Evolutionary conservation across 495 filamentous ascomycete species (phyloP), one percentile per base, ranked within the genome.

Genomic region (Hamigera avellanea): DNA sequence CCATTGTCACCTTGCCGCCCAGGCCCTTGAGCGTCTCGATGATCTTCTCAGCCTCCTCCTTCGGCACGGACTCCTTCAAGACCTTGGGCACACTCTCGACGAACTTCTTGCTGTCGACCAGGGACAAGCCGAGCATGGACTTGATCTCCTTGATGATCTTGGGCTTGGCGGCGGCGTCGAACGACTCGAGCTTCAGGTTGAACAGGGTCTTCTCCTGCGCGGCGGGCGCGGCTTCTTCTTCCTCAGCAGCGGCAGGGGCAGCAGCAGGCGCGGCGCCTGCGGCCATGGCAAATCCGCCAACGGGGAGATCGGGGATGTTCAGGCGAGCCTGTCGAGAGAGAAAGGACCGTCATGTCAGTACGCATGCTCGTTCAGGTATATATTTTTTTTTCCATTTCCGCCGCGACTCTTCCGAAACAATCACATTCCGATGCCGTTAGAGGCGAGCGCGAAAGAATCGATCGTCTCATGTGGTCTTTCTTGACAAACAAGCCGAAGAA

Each of bases 131-230:
- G 35, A 99, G 70, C 73, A 99, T 73, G 49, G 72, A 75, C 77
- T 99, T 99, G 63, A 99, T 79, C 72, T 99, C 91, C 75, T 99
- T 99, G 69, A 99, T 99, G 40, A 99, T 67, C 77, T 99, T 99
- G 37, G 93, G 86, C 70, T 99, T 99, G 39, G 91, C 67, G 10
- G 54, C 69, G 19, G 88, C 73, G 26, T 95, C 91, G 63, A 95
- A 87, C 10, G 80, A 79, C 57, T 81, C 72, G 25, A 99, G 80
- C 60, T 93, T 95, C 37, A 99, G 54, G 61, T 78, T 93, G 76
- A 99, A 99, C 14, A 96, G 78, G 2, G 93, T 95, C 78, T 96
- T 99, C 67, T 95, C 93, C 49, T 80, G 77, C 14, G 77, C 75
- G 6, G 78, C 81, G 8, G 89, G 84, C 1, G 80, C 78, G 12